Conservation (phyloP, 2,329 filamentous ascomycete genomes). For the Botryotinia narcissicola region DNA sequence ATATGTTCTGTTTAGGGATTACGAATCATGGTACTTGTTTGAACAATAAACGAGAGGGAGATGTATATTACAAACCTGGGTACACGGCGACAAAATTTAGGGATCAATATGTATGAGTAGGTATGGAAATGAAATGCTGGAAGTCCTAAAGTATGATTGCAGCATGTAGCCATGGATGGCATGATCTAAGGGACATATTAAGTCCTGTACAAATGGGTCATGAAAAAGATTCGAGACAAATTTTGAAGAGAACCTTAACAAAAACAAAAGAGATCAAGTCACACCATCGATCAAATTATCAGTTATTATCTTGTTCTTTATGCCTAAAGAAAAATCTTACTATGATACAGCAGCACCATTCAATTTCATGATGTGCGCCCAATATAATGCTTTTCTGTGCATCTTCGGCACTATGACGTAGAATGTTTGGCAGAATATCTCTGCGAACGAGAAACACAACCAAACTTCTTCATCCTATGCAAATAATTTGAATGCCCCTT, state of each 20-base stretch:
- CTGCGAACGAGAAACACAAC: neutral
- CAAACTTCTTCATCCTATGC: constrained; percentile 22
- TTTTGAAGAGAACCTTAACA: neutral
- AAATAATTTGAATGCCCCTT: constrained; percentile 23
- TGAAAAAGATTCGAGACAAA: neutral
- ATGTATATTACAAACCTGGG: neutral
- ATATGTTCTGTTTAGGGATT: neutral
- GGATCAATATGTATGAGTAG: neutral
- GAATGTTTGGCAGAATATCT: neutral
- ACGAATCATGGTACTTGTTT: neutral
- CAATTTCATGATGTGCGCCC: constrained; percentile 13
- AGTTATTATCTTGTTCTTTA: constrained; percentile 15
- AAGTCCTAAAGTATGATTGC: neutral
- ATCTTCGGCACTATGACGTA: neutral
- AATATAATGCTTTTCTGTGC: constrained; percentile 12
- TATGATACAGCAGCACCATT: constrained; percentile 19
- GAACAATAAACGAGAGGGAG: neutral
- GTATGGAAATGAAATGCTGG: neutral
- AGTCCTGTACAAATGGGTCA: neutral
- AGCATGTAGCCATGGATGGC: neutral
- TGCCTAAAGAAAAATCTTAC: constrained; percentile 12
- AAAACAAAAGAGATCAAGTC: neutral
- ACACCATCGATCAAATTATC: neutral
- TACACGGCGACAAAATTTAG: neutral
- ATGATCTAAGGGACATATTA: neutral